A percentile compares a stretch with the other conserved stretches of the same genome.
phyloP scores from a whole-genome alignment of 768 basidiomycete genomes.

The Krasilnikovozyma curviuscula region DNA sequence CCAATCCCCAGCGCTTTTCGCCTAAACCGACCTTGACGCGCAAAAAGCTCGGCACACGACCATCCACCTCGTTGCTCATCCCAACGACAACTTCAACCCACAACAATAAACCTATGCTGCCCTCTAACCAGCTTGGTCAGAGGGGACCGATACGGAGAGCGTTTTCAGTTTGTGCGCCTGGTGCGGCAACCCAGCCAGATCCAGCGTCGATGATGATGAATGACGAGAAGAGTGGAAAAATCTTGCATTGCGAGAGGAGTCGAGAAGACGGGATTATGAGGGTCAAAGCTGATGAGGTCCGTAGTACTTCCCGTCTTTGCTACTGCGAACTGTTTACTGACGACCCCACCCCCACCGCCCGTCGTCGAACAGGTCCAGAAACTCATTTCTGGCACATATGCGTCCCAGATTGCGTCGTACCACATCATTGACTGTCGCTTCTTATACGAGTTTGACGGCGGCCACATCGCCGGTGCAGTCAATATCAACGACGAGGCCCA shows the following conservation, averaged over 20 bases:
- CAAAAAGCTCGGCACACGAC: no score
- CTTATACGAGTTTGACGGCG: slow-evolving; percentile 86
- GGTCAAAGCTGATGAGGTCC: slow-evolving; percentile 56
- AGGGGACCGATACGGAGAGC: no score
- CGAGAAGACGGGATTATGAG: slow-evolving; percentile 91
- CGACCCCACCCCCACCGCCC: no score
- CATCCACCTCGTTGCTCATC: no score
- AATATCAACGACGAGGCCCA: slow-evolving; percentile 67
- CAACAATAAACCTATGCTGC: no score
- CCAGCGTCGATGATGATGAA: no score
- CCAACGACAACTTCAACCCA: no score
- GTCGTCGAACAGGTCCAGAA: slow-evolving; percentile 41
- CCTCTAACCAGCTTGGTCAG: no score
- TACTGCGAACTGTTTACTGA: slow-evolving; percentile 13
- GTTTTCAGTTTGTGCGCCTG: no score
- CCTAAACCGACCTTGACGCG: no score
- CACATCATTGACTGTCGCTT: slow-evolving; percentile 91
- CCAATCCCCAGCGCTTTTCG: no score
- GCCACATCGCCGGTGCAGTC: slow-evolving; percentile 76
- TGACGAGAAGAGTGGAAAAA: slow-evolving; percentile 80
- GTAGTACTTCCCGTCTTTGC: not conserved
- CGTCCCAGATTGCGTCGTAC: slow-evolving; percentile 43
- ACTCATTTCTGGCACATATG: slow-evolving; percentile 56
- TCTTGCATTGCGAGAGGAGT: slow-evolving; percentile 80
- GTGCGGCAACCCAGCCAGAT: no score